A percentile compares a stretch with the other conserved stretches of the same genome.
These are phyloP conservation scores for Wilhelminamyces savonicus DNA, from an alignment of 805 yeast species.

Conservation along the genomic window DNA sequence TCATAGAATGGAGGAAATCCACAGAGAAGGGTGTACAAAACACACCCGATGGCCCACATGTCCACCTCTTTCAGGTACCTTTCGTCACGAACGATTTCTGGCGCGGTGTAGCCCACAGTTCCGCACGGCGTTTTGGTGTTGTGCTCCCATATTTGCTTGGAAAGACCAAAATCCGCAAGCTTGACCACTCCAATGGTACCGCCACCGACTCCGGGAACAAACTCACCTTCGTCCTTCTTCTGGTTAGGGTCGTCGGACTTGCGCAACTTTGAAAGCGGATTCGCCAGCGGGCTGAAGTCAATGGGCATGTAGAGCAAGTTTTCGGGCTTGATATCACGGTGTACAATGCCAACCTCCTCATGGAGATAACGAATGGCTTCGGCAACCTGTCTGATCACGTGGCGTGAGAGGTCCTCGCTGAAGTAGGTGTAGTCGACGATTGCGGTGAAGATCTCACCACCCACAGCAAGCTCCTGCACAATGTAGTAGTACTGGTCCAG, in stretches of 20 bases:
- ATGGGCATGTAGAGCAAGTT: conserved; percentile 63
- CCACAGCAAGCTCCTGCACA: conserved; percentile 65
- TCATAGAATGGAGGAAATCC: conserved; percentile 98
- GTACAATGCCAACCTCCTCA: conserved; percentile 70
- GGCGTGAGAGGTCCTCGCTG: conserved; percentile 58
- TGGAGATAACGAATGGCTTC: conserved; percentile 64
- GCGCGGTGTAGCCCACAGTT: conserved; percentile 97
- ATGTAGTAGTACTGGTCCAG: conserved; percentile 56
- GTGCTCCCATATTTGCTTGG: conserved; percentile 82
- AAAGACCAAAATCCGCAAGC: conserved; percentile 91
- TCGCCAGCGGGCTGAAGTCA: conserved; percentile 39
- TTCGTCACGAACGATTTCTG: conserved; percentile 94
- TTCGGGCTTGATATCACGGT: conserved; percentile 80
- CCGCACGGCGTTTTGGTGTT: conserved; percentile 98
- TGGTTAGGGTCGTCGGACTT: conserved; percentile 62
- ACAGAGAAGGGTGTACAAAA: conserved; percentile 83
- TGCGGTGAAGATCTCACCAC: conserved; percentile 71
- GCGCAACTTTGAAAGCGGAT: conserved; percentile 36
- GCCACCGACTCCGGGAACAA: conserved; percentile 75
- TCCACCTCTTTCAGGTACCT: conserved; percentile 90
- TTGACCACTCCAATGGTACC: conserved; percentile 89
- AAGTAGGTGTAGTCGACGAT: conserved; percentile 63
- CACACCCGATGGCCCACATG: conserved; percentile 99
- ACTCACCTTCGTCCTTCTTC: conserved; percentile 85
- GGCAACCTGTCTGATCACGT: conserved; percentile 58